These are phyloP conservation scores for Pecoramyces ruminantium DNA, from an alignment of 192 early-diverging fungal species.

Conservation along the genomic window DNA sequence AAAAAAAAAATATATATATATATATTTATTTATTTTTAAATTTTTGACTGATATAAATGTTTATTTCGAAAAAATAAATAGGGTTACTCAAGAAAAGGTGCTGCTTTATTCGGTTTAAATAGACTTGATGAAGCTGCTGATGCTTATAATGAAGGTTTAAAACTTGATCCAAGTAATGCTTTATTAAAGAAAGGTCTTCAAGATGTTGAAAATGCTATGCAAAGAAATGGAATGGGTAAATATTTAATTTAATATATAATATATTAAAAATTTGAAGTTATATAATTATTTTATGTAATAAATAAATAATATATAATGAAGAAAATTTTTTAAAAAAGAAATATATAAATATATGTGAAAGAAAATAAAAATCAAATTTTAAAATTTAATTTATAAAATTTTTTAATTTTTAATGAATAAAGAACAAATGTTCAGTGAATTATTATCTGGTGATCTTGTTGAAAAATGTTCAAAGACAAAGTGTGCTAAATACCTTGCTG, in stretches of 20 bases:
- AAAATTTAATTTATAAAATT: no score
- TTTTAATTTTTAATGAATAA: slow-evolving; percentile 1
- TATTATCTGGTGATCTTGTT: slow-evolving; percentile 58
- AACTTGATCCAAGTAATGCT: slow-evolving; percentile 61
- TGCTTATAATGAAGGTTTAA: slow-evolving; percentile 58
- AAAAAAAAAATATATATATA: not conserved
- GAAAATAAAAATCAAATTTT: no score
- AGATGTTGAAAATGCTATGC: slow-evolving; percentile 49
- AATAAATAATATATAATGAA: no score
- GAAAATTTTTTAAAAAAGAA: no score
- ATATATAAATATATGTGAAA: no score
- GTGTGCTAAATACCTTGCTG: slow-evolving; percentile 44
- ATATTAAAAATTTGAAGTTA: no score
- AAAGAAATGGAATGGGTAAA: slow-evolving; percentile 9
- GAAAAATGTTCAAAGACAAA: slow-evolving; percentile 77
- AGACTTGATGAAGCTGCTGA: slow-evolving; percentile 52
- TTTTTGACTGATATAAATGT: no score
- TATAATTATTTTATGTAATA: no score
- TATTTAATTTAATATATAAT: no score
- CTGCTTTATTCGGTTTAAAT: slow-evolving; percentile 62
- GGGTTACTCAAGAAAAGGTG: slow-evolving; percentile 79
- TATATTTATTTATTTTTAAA: no score
- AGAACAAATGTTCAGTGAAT: slow-evolving; percentile 11
- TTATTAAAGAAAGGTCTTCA: slow-evolving; percentile 54
- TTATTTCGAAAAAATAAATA: not conserved